Evolutionary conservation across 2,329 filamentous ascomycete species (phyloP).

Genomic region (Pleurostoma richardsiae): DNA sequence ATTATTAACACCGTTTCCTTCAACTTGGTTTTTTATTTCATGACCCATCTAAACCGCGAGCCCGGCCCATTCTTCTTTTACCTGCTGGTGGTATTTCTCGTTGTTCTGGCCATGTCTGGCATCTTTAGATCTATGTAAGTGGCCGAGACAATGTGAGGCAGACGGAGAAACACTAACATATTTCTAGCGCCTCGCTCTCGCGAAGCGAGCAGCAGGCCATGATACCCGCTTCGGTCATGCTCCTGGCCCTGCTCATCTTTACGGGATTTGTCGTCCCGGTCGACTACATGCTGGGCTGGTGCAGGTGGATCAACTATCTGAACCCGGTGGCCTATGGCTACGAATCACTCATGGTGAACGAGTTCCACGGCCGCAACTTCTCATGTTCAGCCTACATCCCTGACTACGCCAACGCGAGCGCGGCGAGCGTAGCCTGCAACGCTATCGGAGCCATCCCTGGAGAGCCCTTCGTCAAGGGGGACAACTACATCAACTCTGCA

Average conservation of each 20-base stretch:
- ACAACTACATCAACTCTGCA: slow-evolving; percentile 36
- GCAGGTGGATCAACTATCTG: slow-evolving; percentile 63
- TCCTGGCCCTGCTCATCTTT: slow-evolving; percentile 41
- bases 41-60: slow-evolving; percentile 37
- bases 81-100: slow-evolving; percentile 39
- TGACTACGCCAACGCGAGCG: slow-evolving; percentile 19
- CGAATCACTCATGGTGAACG: slow-evolving; percentile 62
- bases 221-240: slow-evolving; percentile 45
- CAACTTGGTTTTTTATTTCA: slow-evolving; percentile 43
- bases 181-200: slow-evolving; percentile 30
- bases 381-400: slow-evolving; percentile 11
- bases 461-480: slow-evolving; percentile 35
- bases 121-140: slow-evolving; percentile 41
- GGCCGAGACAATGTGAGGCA: neutral
- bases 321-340: slow-evolving; percentile 64
- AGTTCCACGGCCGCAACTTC: slow-evolving; percentile 41
- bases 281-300: slow-evolving; percentile 57
- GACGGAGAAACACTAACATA: slow-evolving; percentile 1
- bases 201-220: slow-evolving; percentile 53
- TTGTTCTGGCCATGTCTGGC: slow-evolving; percentile 60
- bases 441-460: slow-evolving; percentile 43
- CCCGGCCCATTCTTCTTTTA: slow-evolving; percentile 43
- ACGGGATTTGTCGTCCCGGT: slow-evolving; percentile 44
- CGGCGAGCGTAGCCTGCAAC: slow-evolving; percentile 35
- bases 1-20: slow-evolving; percentile 31